Conservation (phyloP, 225 moss, liverwort and hornwort species). For the Takakia lepidozioides region DNA sequence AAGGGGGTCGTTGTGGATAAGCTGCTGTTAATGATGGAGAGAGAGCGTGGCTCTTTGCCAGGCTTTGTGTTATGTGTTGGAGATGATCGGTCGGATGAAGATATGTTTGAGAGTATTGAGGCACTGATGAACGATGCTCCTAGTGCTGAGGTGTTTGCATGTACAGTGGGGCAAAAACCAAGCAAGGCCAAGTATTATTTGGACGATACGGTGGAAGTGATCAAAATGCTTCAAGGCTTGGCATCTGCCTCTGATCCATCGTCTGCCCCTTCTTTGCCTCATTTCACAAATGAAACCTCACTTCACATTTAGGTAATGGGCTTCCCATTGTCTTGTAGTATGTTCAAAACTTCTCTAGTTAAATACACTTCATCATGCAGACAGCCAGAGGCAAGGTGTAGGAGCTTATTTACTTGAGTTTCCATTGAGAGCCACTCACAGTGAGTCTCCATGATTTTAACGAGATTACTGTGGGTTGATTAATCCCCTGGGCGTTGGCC, state of each 20-base stretch:
- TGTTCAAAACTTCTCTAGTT: too few relatives aligned
- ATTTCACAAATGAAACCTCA: too few relatives aligned
- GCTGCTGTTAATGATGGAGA: conserved; percentile 30
- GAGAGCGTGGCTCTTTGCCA: conserved; percentile 18
- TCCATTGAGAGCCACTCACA: too few relatives aligned
- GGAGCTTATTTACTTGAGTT: too few relatives aligned
- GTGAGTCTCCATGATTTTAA: too few relatives aligned
- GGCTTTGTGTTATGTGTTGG: conserved; percentile 50
- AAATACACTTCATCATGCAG: too few relatives aligned
- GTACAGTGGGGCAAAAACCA: conserved; percentile 49
- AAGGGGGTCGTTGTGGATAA: conserved; percentile 45
- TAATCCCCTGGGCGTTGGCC: too few relatives aligned
- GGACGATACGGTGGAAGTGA: conserved; percentile 54
- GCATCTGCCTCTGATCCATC: conserved; percentile 33
- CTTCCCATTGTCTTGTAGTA: too few relatives aligned
- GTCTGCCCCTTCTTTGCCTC: conserved; percentile 1
- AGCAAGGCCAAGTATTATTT: conserved; percentile 54
- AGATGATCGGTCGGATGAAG: conserved; percentile 56
- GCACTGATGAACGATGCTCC: conserved; percentile 26
- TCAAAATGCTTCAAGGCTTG: conserved; percentile 42
- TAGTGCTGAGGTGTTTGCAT: conserved; percentile 46
- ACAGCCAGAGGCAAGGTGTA: too few relatives aligned
- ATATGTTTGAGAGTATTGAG: conserved; percentile 58
- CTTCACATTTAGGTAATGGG: too few relatives aligned
- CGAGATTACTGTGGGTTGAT: too few relatives aligned